These are phyloP conservation scores for Bothriochloa decipiens DNA, from an alignment of 176 grass and related monocot species.

Conservation along the genomic window DNA sequence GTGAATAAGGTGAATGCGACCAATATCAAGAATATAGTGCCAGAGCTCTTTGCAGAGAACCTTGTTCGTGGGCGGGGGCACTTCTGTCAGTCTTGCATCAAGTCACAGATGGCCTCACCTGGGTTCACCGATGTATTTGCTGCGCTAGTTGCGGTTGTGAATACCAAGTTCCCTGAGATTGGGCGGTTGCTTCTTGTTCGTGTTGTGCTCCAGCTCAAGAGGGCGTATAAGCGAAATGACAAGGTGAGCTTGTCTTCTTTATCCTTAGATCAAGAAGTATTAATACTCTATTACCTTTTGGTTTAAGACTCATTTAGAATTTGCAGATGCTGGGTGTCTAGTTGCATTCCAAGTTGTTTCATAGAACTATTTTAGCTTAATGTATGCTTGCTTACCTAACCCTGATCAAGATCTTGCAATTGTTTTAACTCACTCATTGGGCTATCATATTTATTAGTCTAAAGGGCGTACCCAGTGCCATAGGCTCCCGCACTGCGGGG, in stretches of 20 bases:
- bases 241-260: slow-evolving; percentile 50
- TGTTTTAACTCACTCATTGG: not conserved
- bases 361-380: too few relatives aligned
- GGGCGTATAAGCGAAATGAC: slow-evolving; percentile 91
- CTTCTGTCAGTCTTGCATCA: slow-evolving; percentile 93
- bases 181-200: slow-evolving; percentile 70
- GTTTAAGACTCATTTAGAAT: too few relatives aligned
- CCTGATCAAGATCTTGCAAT: not conserved
- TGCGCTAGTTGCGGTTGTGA: slow-evolving; percentile 77
- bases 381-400: not conserved
- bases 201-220: slow-evolving; percentile 91
- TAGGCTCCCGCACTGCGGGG: too few relatives aligned
- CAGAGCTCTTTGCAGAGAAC: slow-evolving; percentile 83
- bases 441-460: not conserved
- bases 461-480: too few relatives aligned
- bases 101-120: slow-evolving; percentile 92
- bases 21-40: slow-evolving; percentile 96
- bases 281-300: too few relatives aligned
- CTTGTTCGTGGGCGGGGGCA: slow-evolving; percentile 83
- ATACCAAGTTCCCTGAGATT: slow-evolving; percentile 89
- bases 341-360: too few relatives aligned
- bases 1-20: slow-evolving; percentile 95
- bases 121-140: slow-evolving; percentile 94
- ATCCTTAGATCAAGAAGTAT: too few relatives aligned
- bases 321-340: too few relatives aligned